A percentile compares a stretch with the other conserved stretches of the same genome.
phyloP scores from a whole-genome alignment of 257 asterid species.

The Solanum habrochaites region DNA sequence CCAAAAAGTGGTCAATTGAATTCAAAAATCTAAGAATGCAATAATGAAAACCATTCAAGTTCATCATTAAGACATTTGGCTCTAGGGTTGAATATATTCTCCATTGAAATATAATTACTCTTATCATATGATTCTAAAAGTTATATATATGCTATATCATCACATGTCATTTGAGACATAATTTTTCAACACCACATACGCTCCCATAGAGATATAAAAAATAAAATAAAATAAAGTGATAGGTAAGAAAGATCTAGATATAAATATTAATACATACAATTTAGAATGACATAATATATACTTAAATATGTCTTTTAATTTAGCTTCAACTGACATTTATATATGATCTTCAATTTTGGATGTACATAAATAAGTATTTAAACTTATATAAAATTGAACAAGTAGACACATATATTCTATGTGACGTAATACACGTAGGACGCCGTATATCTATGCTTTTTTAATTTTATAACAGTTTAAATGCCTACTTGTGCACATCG shows the following conservation, averaged over 20 bases:
- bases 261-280: too few species aligned
- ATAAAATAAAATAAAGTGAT: too few species aligned
- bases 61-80: not conserved
- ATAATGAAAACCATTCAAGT: not conserved
- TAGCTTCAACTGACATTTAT: too few species aligned
- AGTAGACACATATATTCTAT: too few species aligned
- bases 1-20: not conserved
- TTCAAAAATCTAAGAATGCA: not conserved
- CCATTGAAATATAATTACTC: not conserved
- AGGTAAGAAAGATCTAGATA: too few species aligned
- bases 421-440: not conserved
- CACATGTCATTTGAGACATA: not conserved
- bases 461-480: too few species aligned
- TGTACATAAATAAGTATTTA: too few species aligned
- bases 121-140: not conserved
- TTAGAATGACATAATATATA: not conserved
- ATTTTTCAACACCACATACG: not conserved
- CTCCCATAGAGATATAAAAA: not conserved
- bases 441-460: rapidly evolving
- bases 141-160: not conserved
- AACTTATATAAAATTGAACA: not conserved
- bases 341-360: too few species aligned
- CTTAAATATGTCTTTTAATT: too few species aligned
- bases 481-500: rapidly evolving
- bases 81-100: not conserved